These are phyloP conservation scores for Ophiostoma populinum DNA, from an alignment of 2,329 filamentous ascomycete species.

Conservation along the genomic window DNA sequence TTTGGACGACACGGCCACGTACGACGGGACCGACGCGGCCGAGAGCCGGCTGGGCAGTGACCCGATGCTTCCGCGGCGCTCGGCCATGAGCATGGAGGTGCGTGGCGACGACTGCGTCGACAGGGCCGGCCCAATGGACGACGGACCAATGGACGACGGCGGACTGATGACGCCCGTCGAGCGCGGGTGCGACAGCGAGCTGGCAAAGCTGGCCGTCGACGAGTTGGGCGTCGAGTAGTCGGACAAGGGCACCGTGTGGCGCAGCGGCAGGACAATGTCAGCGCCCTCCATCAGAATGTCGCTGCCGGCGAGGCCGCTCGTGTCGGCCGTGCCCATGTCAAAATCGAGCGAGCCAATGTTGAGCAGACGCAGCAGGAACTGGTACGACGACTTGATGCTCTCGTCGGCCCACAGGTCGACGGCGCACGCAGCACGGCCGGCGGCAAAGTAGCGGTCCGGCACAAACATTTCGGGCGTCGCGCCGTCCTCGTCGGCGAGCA, in stretches of 20 bases:
- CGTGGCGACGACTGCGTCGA: slow-evolving; percentile 10
- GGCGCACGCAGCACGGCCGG: slow-evolving; percentile 14
- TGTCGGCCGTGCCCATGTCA: slow-evolving; percentile 9
- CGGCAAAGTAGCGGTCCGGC: slow-evolving; percentile 15
- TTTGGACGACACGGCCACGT: not conserved
- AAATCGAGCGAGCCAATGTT: slow-evolving; percentile 18
- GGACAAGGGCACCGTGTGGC: slow-evolving; percentile 3
- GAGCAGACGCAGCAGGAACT: slow-evolving; percentile 15
- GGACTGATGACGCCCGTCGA: slow-evolving; percentile 8
- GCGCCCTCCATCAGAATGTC: slow-evolving; percentile 7
- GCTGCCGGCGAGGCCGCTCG: no score
- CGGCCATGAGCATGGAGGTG: slow-evolving; percentile 8
- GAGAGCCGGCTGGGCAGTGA: slow-evolving; percentile 11
- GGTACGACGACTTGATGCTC: slow-evolving; percentile 17
- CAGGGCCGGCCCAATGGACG: slow-evolving; percentile 7
- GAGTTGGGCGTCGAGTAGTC: slow-evolving; percentile 11
- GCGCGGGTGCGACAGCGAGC: slow-evolving; percentile 7
- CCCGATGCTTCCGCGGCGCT: slow-evolving; percentile 10
- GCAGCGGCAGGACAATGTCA: slow-evolving; percentile 5
- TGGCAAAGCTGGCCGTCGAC: slow-evolving; percentile 11
- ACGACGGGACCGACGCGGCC: slow-evolving; percentile 9
- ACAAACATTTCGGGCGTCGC: slow-evolving; percentile 10
- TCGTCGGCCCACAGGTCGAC: slow-evolving; percentile 15
- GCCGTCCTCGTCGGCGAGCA: slow-evolving; percentile 15
- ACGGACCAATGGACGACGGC: slow-evolving; percentile 2